Evolutionary conservation across 441 rosid species (phyloP), one percentile per base, ranked within the genome.

Genomic region (Arabidopsis hybrid): DNA sequence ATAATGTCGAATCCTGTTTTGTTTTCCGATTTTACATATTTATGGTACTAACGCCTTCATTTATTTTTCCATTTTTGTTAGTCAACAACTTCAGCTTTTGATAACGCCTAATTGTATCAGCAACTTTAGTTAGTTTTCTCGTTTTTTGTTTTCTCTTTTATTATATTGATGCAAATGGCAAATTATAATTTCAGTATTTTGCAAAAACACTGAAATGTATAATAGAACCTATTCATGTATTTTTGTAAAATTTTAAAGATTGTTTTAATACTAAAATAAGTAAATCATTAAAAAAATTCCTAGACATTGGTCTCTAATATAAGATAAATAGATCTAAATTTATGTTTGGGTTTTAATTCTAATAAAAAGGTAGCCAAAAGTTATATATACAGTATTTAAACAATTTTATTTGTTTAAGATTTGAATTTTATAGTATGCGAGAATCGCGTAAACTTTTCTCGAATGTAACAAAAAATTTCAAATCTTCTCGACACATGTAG

Each of bases 41-140:
- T 42, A 35, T 60, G 34, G 55, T 46, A 17, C 50, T 52, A 60
- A 61, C 69, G 36, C 67, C 39, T 26, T 52, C 64, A 68, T 53
- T 68, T 75, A 45, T 56, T 73, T 38, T 43, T 45, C 39, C 16
- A 17, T 26, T 45, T 71, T 43, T 43, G 9, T 29, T 38, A 53
- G 69, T 69, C 65, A 69, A 69, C 60, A 75, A 60, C 69, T 53
- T 60, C 49, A 40, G 40, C 50, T 39, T 51, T 50, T 14, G 65
- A 12, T 53, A 75, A 68, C 64, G 63, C 49, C 34, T 45, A 12
- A 10, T 34, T 67, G 73, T 60, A 42, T 68, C 68, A 29, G 4
- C 36, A 42, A 52, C 14, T 50, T 67, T 51, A 18, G 17, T 50
- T 60, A 38, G 34, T 31, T 40, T 60, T 18, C 29, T 74, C 56